These are phyloP conservation scores for Ensete glaucum DNA, from an alignment of 176 grass and related monocot genomes.

Conservation along the genomic window DNA sequence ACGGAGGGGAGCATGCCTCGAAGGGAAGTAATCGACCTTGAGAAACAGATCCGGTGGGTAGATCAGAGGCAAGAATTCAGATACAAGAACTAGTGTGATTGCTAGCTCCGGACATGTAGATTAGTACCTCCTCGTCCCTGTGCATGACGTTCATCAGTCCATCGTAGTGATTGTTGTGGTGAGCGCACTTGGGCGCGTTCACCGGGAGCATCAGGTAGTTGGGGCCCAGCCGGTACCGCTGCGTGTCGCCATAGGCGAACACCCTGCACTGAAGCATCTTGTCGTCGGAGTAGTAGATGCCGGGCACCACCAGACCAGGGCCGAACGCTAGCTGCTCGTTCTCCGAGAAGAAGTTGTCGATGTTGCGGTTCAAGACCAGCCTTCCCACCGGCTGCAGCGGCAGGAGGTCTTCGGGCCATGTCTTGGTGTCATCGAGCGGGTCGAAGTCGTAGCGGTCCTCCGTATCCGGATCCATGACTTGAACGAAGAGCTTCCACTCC, in stretches of 20 bases:
- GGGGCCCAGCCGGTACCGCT: conserved; percentile 59
- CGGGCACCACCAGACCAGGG: conserved; percentile 60
- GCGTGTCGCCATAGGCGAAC: conserved; percentile 90
- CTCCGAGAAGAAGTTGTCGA: conserved; percentile 95
- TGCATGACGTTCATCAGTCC: conserved; percentile 83
- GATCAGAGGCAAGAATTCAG: neutral
- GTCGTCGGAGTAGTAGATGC: conserved; percentile 97
- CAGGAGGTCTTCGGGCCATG: conserved; percentile 68
- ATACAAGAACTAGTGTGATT: neutral
- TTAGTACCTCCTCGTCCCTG: conserved; percentile 63
- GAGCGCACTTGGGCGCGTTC: conserved; percentile 62
- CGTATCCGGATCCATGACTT: conserved; percentile 68
- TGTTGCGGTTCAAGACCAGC: conserved; percentile 71
- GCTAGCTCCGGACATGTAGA: neutral
- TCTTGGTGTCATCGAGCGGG: conserved; percentile 94
- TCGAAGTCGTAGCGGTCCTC: conserved; percentile 73
- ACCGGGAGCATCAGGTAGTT: conserved; percentile 94
- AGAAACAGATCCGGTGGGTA: neutral
- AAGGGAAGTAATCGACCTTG: conserved; percentile 75
- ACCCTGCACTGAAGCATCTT: conserved; percentile 95
- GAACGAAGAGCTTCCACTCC: conserved; percentile 89
- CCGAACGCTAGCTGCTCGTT: conserved; percentile 94
- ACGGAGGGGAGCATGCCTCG: conserved; percentile 50
- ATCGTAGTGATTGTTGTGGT: conserved; percentile 74
- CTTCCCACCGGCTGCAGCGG: conserved; percentile 56